Evolutionary conservation across 192 early-diverging fungal species (phyloP).

Genomic region (Entophlyctis luteolus): DNA sequence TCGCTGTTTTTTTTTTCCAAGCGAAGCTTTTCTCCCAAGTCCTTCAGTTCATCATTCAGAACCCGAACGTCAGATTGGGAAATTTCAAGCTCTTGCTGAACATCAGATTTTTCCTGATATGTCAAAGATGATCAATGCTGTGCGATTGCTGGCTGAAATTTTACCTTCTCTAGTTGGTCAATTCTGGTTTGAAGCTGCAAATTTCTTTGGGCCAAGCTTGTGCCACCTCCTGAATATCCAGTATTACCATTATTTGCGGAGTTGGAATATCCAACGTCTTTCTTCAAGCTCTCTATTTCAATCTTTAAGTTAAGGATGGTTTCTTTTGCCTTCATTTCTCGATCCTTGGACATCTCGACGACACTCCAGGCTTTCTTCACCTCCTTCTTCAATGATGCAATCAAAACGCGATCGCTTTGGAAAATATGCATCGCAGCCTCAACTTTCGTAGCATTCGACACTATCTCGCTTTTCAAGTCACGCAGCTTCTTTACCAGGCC

Average conservation of each 20-base stretch:
- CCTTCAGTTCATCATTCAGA: constrained; percentile 31
- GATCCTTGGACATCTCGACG: constrained; percentile 44
- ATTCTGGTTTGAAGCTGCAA: constrained; percentile 45
- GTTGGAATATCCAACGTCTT: background rate
- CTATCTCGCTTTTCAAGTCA: constrained; percentile 42
- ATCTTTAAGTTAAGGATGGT: constrained; percentile 39
- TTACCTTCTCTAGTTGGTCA: constrained; percentile 30
- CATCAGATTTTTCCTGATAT: constrained; percentile 30
- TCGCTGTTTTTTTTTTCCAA: constrained; percentile 24
- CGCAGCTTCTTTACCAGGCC: constrained; percentile 42
- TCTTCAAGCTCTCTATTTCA: constrained; percentile 32
- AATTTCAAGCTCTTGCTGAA: constrained; percentile 23
- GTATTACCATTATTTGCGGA: background rate
- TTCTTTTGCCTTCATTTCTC: constrained; percentile 44
- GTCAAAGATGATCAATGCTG: background rate
- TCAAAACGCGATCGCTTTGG: constrained; percentile 42
- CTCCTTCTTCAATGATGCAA: constrained; percentile 48
- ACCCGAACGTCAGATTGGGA: constrained; percentile 27
- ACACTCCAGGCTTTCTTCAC: constrained; percentile 53
- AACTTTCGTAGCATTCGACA: constrained; percentile 48
- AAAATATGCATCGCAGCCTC: constrained; percentile 46
- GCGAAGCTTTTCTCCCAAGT: constrained; percentile 28
- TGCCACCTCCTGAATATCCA: constrained; percentile 20
- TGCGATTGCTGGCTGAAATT: background rate
- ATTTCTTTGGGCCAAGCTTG: constrained; percentile 37